Base-by-base conservation (phyloP, 2,329 filamentous ascomycete species). In the Penicillium palitans region DNA sequence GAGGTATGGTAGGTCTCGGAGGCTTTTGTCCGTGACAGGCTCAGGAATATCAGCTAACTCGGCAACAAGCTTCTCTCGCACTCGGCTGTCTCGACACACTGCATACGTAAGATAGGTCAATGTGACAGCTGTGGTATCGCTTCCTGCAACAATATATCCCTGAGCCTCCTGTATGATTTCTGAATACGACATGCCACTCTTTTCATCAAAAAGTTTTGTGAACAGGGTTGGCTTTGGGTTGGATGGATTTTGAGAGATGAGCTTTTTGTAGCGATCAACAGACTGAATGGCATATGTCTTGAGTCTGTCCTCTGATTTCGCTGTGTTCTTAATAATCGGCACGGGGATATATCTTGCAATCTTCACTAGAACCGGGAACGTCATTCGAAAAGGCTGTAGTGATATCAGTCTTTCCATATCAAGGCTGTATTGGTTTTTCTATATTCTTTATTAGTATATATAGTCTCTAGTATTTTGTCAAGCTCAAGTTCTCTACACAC, bases 51-150 rank as follows among this genome's bases (percentile, higher is more conserved):
- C n/a, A 2, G 41, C 54, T 9, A 71, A 13, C 48, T 72, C 69
- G 0, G 51, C 61, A 4, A 65, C 59, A 2, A 72, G 61, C 10
- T 50, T 61, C 3, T 62, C 48, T 12, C 56, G 57, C 17, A 72
- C 53, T 1, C 35, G 40, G 1, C 33, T 46, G 19, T 69, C 49
- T 17, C 51, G 45, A 25, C 64, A 70, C 4, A 70, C 69, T 0
- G 66, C 58, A 45, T 66, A 67, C 3, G 65, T 59, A 4, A 73
- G 65, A 39, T 82, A 84, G 0, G 81, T 84, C 44, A 84, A 59
- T 0, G 80, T 79, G 13, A 76, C 73, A 1, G 81, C 78, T 0
- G 82, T 83, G 0, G 82, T 84, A 56, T 84, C 81, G 39, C 75
- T 81, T 2, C 82, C 82, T 1, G 81, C 83, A 5, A 80, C 57